Conservation (phyloP, 805 yeast species). For the Vanderwaltozyma tropicalis region DNA sequence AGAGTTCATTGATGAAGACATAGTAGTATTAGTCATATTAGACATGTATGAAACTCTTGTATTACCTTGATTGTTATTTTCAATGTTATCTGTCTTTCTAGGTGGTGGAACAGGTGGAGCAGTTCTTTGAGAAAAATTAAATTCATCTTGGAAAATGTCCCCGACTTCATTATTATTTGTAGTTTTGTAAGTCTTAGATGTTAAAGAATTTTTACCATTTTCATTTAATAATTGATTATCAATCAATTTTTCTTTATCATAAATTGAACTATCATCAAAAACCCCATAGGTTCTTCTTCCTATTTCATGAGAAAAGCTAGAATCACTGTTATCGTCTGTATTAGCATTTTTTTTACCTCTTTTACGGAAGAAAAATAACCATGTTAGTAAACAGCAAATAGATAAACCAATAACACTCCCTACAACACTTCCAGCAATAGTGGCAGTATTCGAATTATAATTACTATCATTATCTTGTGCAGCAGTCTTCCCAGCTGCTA, state of each 20-base stretch:
- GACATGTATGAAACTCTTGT: conserved; percentile 12
- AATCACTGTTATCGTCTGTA: neutral
- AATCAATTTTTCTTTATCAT: neutral
- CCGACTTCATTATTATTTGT: neutral
- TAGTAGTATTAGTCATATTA: conserved; percentile 7
- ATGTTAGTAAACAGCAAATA: conserved; percentile 7
- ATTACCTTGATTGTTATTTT: neutral
- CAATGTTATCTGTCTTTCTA: conserved; percentile 6
- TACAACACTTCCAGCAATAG: conserved; percentile 24
- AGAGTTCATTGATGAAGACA: conserved; percentile 3
- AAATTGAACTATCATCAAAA: too few relatives aligned
- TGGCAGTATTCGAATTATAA: conserved; percentile 6
- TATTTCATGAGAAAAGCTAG: conserved; percentile 13
- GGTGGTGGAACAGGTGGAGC: conserved; percentile 15
- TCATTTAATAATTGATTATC: too few relatives aligned
- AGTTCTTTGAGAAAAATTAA: conserved; percentile 13
- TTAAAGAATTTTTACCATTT: neutral
- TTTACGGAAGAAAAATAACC: conserved; percentile 11
- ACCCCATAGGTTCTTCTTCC: conserved; percentile 16
- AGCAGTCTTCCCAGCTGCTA: neutral
- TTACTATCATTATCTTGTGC: neutral
- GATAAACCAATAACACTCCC: conserved; percentile 25
- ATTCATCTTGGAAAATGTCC: conserved; percentile 22
- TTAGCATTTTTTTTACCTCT: conserved; percentile 4
- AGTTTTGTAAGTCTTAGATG: neutral